Conservation (phyloP, 1,284 basidiomycete genomes). For the Rhodotorula sp. region DNA sequence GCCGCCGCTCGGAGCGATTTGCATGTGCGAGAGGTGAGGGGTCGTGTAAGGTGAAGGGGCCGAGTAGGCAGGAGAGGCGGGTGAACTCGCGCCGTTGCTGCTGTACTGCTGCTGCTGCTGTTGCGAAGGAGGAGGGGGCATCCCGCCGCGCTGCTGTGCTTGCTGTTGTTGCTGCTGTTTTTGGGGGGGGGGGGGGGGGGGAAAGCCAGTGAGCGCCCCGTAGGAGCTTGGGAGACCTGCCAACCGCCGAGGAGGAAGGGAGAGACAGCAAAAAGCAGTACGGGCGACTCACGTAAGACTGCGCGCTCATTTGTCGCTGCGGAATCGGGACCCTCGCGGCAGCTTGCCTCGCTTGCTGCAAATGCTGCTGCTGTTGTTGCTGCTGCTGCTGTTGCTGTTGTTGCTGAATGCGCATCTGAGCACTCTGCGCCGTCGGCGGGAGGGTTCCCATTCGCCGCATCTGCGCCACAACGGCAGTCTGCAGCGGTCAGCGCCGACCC, state of each 20-base stretch:
- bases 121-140: background rate
- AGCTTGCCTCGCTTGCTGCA: constrained; percentile 1
- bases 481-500: background rate
- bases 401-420: constrained; percentile 2
- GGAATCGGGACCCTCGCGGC: background rate
- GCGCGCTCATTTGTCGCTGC: constrained; percentile 1
- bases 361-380: constrained; percentile 13
- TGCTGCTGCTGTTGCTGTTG: constrained; percentile 19
- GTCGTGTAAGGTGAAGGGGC: constrained; percentile 31
- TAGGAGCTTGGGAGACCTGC: too few relatives aligned
- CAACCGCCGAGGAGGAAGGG: background rate
- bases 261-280: background rate
- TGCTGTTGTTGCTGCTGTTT: constrained; percentile 16
- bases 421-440: constrained; percentile 20
- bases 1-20: constrained; percentile 16
- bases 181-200: too few relatives aligned
- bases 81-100: constrained; percentile 10
- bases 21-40: constrained; percentile 18
- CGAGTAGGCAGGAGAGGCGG: constrained; percentile 37
- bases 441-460: constrained; percentile 35
- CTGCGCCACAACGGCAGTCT: constrained; percentile 31
- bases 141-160: constrained; percentile 12
- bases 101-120: background rate
- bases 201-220: too few relatives aligned
- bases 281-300: background rate